Evolutionary conservation across 2,329 filamentous ascomycete species (phyloP).

Genomic region (Ascochyta koolunga): DNA sequence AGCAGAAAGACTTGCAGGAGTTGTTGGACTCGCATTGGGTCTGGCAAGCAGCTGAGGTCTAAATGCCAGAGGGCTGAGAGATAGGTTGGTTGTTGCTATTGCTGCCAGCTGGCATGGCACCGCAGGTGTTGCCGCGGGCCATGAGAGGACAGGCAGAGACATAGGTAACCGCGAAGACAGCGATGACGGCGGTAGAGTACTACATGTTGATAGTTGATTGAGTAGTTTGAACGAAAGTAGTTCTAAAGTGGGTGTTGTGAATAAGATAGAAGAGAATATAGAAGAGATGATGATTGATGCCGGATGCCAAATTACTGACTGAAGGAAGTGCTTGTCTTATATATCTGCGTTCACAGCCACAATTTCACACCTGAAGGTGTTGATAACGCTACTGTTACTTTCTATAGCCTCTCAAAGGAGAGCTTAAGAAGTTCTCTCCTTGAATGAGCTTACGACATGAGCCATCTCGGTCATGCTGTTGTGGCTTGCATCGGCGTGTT

Average conservation of each 20-base stretch:
- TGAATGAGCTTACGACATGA: neutral
- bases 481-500: neutral
- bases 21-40: slow-evolving; percentile 15
- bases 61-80: slow-evolving; percentile 9
- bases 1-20: slow-evolving; percentile 21
- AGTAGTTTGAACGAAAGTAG: neutral
- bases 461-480: neutral
- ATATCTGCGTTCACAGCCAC: neutral
- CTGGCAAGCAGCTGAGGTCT: slow-evolving; percentile 18
- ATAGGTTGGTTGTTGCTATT: slow-evolving; percentile 16
- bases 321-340: neutral
- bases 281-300: neutral
- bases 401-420: neutral
- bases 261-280: neutral
- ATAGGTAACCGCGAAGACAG: slow-evolving; percentile 11
- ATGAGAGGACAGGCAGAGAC: slow-evolving; percentile 19
- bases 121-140: slow-evolving; percentile 16
- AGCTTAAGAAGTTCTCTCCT: neutral
- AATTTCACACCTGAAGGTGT: neutral
- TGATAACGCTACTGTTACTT: neutral
- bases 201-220: slow-evolving; percentile 16
- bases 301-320: neutral
- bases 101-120: slow-evolving; percentile 13
- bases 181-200: slow-evolving; percentile 18
- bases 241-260: slow-evolving; percentile 4